Base-by-base conservation (phyloP, 2,329 filamentous ascomycete species). In the Didymella lethalis region DNA sequence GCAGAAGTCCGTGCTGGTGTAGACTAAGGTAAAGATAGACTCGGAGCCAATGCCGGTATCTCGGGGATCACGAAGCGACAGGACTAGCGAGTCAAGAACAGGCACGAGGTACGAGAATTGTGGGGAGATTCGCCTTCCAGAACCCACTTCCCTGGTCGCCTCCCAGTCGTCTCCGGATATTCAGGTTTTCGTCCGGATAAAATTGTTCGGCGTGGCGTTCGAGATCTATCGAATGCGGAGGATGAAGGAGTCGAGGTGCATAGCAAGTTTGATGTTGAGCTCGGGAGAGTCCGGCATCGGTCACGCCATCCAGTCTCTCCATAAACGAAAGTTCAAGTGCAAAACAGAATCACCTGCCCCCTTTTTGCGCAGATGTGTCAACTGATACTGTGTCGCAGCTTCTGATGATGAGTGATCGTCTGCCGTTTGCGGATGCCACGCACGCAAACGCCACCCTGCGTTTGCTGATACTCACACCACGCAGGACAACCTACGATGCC, bases 71-170 rank as follows among this genome's bases (percentile, higher is more conserved):
- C 50, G 56, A 59, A 36, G 56, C 56, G 56, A 59, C 26, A 51
- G 26, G 41, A 54, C 56, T 59, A 59, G 56, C 50, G 56, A 59
- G 56, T 59, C 56, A 59, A 59, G 48, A 59, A 59, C 56, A 59
- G 56, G 56, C 56, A 59, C 56, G 56, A 59, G 56, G 50, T 54
- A 54, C 56, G 41, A 54, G 47, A 59, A 59, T 54, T 59, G 46
- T 59, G 56, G 56, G 56, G 56, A 54, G 56, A 59, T 59, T 59
- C 56, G 56, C 50, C 56, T 59, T 59, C 56, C 56, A 59, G 56
- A 59, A 54, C 56, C 56, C 56, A 59, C 56, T 59, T 59, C 56
- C 56, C 46, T 54, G 56, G 32, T 59, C 40, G 56, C 56, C 56
- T 49, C 56, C 32, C 49, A 25, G 23, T 58, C 49, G 55, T 44